Percentiles rank a stretch among this genome's conserved stretches.
These are phyloP conservation scores for Mycogone perniciosa DNA, from an alignment of 2,329 filamentous ascomycete genomes.

Conservation along the genomic window DNA sequence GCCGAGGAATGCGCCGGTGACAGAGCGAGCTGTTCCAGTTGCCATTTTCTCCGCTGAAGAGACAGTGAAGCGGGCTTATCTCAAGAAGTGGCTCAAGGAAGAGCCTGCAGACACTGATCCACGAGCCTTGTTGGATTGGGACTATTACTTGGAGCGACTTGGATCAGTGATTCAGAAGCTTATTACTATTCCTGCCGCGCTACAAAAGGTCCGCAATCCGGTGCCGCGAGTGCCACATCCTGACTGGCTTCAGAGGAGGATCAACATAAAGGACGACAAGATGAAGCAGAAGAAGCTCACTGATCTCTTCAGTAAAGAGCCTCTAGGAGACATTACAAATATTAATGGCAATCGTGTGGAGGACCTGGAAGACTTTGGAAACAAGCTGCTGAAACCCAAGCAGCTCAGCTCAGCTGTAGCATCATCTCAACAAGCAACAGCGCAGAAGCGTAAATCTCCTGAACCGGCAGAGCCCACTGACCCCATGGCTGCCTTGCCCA, in stretches of 20 bases:
- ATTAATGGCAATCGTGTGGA: constrained; percentile 46
- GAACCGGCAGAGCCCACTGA: constrained; percentile 63
- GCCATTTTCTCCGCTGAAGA: constrained; percentile 96
- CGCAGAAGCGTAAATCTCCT: constrained; percentile 67
- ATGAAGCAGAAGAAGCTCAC: constrained; percentile 99
- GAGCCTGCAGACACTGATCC: constrained; percentile 89
- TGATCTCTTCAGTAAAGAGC: constrained; percentile 70
- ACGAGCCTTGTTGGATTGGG: constrained; percentile 85
- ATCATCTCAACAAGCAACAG: constrained; percentile 45
- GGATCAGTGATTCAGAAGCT: constrained; percentile 98
- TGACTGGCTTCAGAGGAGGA: constrained; percentile 91
- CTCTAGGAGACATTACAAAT: constrained; percentile 68
- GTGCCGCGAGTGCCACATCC: constrained; percentile 90
- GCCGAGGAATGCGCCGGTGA: constrained; percentile 85
- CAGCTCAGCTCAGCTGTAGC: constrained; percentile 48
- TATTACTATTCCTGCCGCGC: constrained; percentile 93
- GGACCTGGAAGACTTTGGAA: constrained; percentile 79
- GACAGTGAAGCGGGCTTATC: constrained; percentile 76
- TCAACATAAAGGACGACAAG: constrained; percentile 92
- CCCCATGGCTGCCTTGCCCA: constrained; percentile 75
- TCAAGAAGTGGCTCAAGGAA: constrained; percentile 93
- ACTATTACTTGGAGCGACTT: constrained; percentile 92
- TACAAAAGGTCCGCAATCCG: constrained; percentile 92
- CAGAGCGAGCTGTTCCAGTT: constrained; percentile 87
- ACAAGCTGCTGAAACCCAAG: constrained; percentile 60